Percentiles rank a stretch among this genome's conserved stretches.
Conservation (phyloP, 352 stramenopile species). For the Phytopythium montanum region DNA sequence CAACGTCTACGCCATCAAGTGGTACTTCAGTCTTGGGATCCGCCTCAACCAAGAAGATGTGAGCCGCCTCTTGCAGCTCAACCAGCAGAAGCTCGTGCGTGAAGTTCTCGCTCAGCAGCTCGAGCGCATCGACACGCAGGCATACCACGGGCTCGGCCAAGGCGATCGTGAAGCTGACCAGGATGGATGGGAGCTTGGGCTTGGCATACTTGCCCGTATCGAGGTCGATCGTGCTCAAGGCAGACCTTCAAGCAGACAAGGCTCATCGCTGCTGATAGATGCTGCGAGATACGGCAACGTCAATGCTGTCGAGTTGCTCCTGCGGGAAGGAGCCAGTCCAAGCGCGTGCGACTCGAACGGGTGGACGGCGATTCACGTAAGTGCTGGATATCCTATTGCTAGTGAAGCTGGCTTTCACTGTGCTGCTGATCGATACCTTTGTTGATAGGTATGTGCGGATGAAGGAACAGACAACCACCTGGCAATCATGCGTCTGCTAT, state of each 20-base stretch:
- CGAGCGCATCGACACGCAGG: slow-evolving; percentile 31
- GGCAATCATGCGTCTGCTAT: slow-evolving; percentile 30
- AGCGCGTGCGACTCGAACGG: slow-evolving; percentile 45
- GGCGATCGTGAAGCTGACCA: background rate
- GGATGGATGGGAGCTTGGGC: slow-evolving; percentile 18
- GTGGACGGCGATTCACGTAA: slow-evolving; percentile 60
- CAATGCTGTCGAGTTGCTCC: slow-evolving; percentile 29
- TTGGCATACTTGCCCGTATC: slow-evolving; percentile 33
- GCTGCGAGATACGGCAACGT: slow-evolving; percentile 47
- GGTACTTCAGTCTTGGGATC: slow-evolving; percentile 28
- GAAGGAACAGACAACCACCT: slow-evolving; percentile 26
- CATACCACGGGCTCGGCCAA: background rate
- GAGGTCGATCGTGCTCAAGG: slow-evolving; percentile 25
- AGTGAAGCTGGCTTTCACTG: background rate
- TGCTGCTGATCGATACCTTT: background rate
- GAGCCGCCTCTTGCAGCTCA: slow-evolving; percentile 27
- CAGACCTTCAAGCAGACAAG: too few relatives aligned
- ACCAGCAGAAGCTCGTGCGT: slow-evolving; percentile 18
- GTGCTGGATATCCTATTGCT: slow-evolving; percentile 9
- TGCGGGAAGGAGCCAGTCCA: slow-evolving; percentile 31
- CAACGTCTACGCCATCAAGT: slow-evolving; percentile 37
- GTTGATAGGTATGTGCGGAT: slow-evolving; percentile 42
- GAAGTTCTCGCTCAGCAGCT: slow-evolving; percentile 31
- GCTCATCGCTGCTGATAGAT: slow-evolving; percentile 31
- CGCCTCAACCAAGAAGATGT: slow-evolving; percentile 28